Percentiles rank a stretch among this genome's conserved stretches.
Conservation (phyloP, 2,329 filamentous ascomycete species). For the Hymenoscyphus linearis region DNA sequence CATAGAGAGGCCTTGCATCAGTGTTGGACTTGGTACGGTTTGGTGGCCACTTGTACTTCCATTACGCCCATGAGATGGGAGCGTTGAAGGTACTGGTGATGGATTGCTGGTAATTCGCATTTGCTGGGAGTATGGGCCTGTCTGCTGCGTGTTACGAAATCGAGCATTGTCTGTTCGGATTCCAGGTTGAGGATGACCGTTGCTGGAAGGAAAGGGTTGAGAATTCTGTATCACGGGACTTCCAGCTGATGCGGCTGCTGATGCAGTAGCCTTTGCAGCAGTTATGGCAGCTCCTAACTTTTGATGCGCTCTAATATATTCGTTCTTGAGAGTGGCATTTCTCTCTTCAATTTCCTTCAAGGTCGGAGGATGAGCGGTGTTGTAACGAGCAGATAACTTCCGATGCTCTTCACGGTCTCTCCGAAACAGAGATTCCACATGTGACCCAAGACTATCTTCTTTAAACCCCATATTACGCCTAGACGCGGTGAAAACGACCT, state of each 20-base stretch:
- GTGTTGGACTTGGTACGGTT: slow-evolving; percentile 20
- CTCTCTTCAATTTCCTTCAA: slow-evolving; percentile 24
- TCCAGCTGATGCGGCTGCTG: neutral
- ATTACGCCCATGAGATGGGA: slow-evolving; percentile 4
- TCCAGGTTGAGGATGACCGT: slow-evolving; percentile 3
- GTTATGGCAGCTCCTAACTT: neutral
- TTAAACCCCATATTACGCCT: slow-evolving; percentile 41
- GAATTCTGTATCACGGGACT: neutral
- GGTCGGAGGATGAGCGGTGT: slow-evolving; percentile 26
- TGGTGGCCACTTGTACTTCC: slow-evolving; percentile 11
- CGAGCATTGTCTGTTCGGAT: neutral
- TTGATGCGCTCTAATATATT: slow-evolving; percentile 14
- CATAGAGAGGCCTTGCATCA: slow-evolving; percentile 24
- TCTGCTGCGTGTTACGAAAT: slow-evolving; percentile 1
- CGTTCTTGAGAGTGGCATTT: slow-evolving; percentile 18
- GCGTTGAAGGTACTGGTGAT: slow-evolving; percentile 11
- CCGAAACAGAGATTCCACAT: slow-evolving; percentile 36
- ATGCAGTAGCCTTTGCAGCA: neutral
- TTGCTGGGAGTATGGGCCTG: neutral
- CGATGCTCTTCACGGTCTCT: slow-evolving; percentile 33
- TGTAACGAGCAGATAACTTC: slow-evolving; percentile 23
- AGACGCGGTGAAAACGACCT: slow-evolving; percentile 47
- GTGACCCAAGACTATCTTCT: slow-evolving; percentile 32
- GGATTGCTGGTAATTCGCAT: slow-evolving; percentile 2
- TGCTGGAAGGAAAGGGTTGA: slow-evolving; percentile 7